phyloP scores from a whole-genome alignment of 371 early-diverging fungal genomes.

The Funneliformis caledonium region DNA sequence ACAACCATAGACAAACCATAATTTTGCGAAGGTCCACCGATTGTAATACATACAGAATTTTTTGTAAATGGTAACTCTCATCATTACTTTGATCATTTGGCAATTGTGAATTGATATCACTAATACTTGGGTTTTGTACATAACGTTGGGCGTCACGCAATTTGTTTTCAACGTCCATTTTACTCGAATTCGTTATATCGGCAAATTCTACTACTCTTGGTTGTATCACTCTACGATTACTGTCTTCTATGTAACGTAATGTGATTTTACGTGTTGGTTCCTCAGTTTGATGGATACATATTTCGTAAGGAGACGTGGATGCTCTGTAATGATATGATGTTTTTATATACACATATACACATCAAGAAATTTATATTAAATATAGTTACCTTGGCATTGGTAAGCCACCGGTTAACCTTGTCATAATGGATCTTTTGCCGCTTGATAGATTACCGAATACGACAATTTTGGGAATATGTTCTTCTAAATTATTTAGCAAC shows the following conservation, averaged over 20 bases:
- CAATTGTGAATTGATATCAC: background rate
- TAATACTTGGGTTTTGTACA: background rate
- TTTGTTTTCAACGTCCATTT: background rate
- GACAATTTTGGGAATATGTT: background rate
- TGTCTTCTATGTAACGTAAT: background rate
- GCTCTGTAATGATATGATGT: too few species aligned
- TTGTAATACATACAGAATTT: background rate
- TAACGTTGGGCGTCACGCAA: background rate
- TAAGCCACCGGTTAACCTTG: background rate
- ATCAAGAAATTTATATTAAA: too few species aligned
- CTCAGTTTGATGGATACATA: background rate
- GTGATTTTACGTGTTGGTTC: background rate
- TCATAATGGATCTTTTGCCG: background rate
- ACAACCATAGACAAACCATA: background rate
- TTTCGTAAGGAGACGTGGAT: background rate
- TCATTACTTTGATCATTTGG: background rate
- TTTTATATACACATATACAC: too few species aligned
- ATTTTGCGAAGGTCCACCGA: background rate
- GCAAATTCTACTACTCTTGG: background rate
- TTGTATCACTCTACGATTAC: background rate
- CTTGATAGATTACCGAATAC: background rate
- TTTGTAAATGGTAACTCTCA: background rate
- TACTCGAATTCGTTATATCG: background rate
- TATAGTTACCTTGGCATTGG: background rate
- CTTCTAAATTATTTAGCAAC: background rate